phyloP scores from a whole-genome alignment of 1,284 basidiomycete genomes.

The Chondrostereum purpureum region DNA sequence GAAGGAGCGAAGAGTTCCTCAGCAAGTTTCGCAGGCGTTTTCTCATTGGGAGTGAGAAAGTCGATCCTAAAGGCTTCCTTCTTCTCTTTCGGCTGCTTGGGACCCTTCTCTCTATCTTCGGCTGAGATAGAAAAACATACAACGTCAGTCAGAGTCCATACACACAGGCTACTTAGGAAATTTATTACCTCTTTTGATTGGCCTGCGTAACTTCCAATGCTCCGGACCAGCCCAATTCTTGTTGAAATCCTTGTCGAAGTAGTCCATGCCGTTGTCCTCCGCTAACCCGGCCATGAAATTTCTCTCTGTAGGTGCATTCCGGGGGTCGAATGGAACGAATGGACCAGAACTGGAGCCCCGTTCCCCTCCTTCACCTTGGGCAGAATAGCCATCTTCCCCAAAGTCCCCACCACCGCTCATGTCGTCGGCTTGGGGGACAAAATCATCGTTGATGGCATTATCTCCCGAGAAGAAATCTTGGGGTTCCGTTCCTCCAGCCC shows the following conservation, averaged over 20 bases:
- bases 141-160: slow-evolving; percentile 5
- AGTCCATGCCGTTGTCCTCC: slow-evolving; percentile 73
- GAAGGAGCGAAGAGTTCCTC: slow-evolving; percentile 82
- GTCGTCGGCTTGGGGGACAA: slow-evolving; percentile 31
- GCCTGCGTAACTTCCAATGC: slow-evolving; percentile 91
- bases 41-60: slow-evolving; percentile 58
- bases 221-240: slow-evolving; percentile 99
- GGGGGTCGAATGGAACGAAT: slow-evolving; percentile 76
- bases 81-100: slow-evolving; percentile 63
- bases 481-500: slow-evolving; percentile 40
- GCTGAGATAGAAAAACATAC: slow-evolving; percentile 25
- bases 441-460: slow-evolving; percentile 58
- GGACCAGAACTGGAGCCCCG: slow-evolving; percentile 37
- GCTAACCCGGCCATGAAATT: slow-evolving; percentile 85
- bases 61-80: slow-evolving; percentile 89
- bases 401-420: slow-evolving; percentile 43
- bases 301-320: slow-evolving; percentile 60
- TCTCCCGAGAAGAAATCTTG: slow-evolving; percentile 78
- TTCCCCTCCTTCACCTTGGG: slow-evolving; percentile 34
- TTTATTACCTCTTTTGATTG: slow-evolving; percentile 71
- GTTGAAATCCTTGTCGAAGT: slow-evolving; percentile 85
- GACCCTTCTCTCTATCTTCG: slow-evolving; percentile 31
- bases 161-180: too few species aligned
- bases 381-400: slow-evolving; percentile 38
- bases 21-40: slow-evolving; percentile 62